Base-by-base conservation (phyloP, 345 rosid species). In the Citrus sp. region DNA sequence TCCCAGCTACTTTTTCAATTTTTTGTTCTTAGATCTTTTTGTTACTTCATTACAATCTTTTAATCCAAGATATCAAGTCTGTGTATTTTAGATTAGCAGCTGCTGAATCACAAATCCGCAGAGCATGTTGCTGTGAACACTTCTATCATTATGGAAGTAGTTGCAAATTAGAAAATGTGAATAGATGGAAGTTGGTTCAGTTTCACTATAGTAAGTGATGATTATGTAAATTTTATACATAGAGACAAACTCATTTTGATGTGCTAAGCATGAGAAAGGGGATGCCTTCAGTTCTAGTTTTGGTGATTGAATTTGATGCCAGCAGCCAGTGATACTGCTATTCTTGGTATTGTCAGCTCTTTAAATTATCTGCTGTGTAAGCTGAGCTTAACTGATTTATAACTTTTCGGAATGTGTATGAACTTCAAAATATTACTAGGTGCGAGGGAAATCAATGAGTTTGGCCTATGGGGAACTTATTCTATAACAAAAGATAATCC, bases 401-500 rank as follows among this genome's bases (percentile, higher is more conserved):
- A 13, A n/a, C 46, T 74, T 60, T 66, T 51, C 4, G 13, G 38
- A 12, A 12, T 28, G 9, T 65, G 25, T n/a, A 37, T 62, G 60
- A 25, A 68, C 62, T 62, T 75, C 55, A 30, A 40, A 42, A 73
- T 18, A 38, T 28, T 60, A 61, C n/a, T 67, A 90, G 90, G 81
- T 82, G 72, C 73, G 22, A 55, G 30, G 56, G 68, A 67, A 12
- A 82, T 86, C 5, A 77, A 61, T 2, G 60, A 84, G 35, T 81
- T 74, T 34, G 84, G 85, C 61, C 73, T 81, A 5, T 86, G 92
- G 92, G 94, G 91, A 83, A 89, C 87, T 80, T 90, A 91, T 65
- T 79, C 88, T 13, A 79, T 85, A 64, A 89, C 94, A 3, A 69
- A 38, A 58, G 90, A 89, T 68, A 88, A 91, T 82, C 92, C 91